Base-by-base conservation (phyloP, 1,284 basidiomycete genomes). In the Apiotrichum veenhuisii region DNA sequence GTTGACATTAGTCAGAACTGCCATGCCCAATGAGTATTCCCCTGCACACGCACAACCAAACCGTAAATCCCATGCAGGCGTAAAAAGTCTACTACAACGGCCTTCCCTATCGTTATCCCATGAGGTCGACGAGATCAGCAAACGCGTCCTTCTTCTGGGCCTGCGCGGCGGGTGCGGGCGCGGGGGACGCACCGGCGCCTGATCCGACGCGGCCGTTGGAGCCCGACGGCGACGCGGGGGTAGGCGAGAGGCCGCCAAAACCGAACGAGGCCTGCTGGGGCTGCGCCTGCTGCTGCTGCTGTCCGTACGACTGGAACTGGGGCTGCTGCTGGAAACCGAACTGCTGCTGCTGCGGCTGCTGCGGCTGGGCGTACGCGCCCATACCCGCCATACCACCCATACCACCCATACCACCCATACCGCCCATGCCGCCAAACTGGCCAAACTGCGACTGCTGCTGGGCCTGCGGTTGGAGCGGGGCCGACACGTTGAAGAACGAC, bases 51-150 rank as follows among this genome's bases (percentile, higher is more conserved):
- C n/a, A n/a, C 17, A 14, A 37, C 36, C 14, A 5, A 41, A 22
- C 40, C 40, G 12, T 41, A 41, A 41, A 41, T 41, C 46, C 46
- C 46, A 48, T 48, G 46, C 46, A 48, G 25, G 30, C 33, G 5
- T 12, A 23, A 18, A 43, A 43, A 37, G 11, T n/a, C 18, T 30
- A 37, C 37, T 30, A 50, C 49, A 40, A 40, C 33, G 25, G 27
- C 34, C 22, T 40, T 25, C 20, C 20, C 9, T 11, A 5, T 8
- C 18, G 2, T 30, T 64, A 74, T 37, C 61, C 59, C 72, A 75
- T 73, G 37, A 75, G 62, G 61, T 75, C 69, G 37, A 75, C 75
- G 30, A 78, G 63, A 63, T 77, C 76, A 18, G 75, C 76, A 65
- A 78, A 78, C 23, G 75, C 75, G 55, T 78, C 76, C 54, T 73